A percentile compares a stretch with the other conserved stretches of the same genome.
phyloP scores from a whole-genome alignment of 371 early-diverging fungal genomes.

The Fennellomyces sp. region DNA sequence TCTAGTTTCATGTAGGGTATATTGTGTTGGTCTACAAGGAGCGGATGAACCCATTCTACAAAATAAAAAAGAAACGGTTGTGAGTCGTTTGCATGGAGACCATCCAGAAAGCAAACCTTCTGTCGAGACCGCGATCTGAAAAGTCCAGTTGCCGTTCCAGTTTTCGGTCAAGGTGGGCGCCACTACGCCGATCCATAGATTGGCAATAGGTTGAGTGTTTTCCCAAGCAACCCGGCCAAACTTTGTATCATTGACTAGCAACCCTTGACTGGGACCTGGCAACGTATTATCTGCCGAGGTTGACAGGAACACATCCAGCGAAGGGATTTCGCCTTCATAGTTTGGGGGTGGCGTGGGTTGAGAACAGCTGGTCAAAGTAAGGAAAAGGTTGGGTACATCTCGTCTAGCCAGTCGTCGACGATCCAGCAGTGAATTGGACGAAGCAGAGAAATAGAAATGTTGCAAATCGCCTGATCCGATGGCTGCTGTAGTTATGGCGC shows the following conservation, averaged over 20 bases:
- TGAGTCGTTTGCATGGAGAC: too few relatives aligned
- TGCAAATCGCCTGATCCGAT: constrained; percentile 23
- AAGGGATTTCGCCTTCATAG: constrained; percentile 32
- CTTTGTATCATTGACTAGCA: constrained; percentile 25
- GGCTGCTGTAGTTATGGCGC: neutral
- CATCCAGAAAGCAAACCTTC: constrained; percentile 53
- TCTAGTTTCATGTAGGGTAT: constrained; percentile 49
- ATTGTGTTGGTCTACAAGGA: constrained; percentile 16
- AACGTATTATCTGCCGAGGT: constrained; percentile 40
- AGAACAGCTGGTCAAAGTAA: constrained; percentile 34
- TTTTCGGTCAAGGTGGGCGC: constrained; percentile 35
- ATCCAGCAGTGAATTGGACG: neutral
- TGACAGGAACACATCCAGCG: constrained; percentile 46
- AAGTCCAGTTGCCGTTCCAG: constrained; percentile 59
- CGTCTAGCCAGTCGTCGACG: constrained; percentile 12
- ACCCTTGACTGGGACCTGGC: constrained; percentile 49
- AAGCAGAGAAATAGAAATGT: constrained; percentile 20
- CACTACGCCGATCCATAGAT: constrained; percentile 48
- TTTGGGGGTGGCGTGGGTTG: constrained; percentile 35
- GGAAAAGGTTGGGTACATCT: constrained; percentile 24
- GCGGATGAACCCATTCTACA: constrained; percentile 34
- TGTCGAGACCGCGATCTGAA: constrained; percentile 56
- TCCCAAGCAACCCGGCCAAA: constrained; percentile 39
- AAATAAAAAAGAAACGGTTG: too few relatives aligned
- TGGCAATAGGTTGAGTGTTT: constrained; percentile 10